Conservation (phyloP, 192 early-diverging fungal genomes). For the Hyaloraphidium curvatum region DNA sequence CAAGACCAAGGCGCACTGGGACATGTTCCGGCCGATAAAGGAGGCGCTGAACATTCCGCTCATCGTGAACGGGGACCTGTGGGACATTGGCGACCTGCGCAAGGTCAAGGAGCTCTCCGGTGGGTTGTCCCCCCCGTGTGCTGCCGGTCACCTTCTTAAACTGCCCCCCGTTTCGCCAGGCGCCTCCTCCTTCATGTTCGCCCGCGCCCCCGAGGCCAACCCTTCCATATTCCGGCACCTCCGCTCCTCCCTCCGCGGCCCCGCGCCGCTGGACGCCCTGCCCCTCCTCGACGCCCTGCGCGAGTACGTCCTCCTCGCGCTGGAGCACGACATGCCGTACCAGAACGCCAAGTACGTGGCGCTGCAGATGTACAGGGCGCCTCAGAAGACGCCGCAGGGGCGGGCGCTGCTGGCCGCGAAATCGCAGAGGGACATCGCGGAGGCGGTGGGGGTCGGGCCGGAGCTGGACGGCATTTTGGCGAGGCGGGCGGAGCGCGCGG, state of each 20-base stretch:
- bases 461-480: too few species aligned
- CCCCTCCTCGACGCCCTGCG: constrained; percentile 32
- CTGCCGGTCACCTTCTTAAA: background rate
- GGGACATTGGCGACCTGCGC: constrained; percentile 34
- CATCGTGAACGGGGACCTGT: constrained; percentile 87
- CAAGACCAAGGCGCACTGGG: constrained; percentile 65
- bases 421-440: too few species aligned
- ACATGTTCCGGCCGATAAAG: constrained; percentile 50
- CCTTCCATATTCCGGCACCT: constrained; percentile 61
- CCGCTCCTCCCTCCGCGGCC: constrained; percentile 18
- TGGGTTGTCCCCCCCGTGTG: constrained; percentile 5
- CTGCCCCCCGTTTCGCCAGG: constrained; percentile 18
- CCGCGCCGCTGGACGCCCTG: constrained; percentile 9
- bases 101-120: constrained; percentile 35
- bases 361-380: constrained; percentile 76
- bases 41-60: constrained; percentile 50
- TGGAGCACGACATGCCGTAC: constrained; percentile 49
- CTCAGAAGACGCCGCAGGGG: too few species aligned
- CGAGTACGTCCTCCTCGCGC: constrained; percentile 45
- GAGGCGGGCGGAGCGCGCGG: too few species aligned
- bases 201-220: constrained; percentile 69
- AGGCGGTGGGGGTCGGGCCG: too few species aligned
- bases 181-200: constrained; percentile 68
- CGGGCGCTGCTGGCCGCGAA: too few species aligned
- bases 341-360: constrained; percentile 82